Percentiles rank a stretch among this genome's conserved stretches.
phyloP scores from a whole-genome alignment of 192 early-diverging fungal species.

The Blastocladiella britannica region DNA sequence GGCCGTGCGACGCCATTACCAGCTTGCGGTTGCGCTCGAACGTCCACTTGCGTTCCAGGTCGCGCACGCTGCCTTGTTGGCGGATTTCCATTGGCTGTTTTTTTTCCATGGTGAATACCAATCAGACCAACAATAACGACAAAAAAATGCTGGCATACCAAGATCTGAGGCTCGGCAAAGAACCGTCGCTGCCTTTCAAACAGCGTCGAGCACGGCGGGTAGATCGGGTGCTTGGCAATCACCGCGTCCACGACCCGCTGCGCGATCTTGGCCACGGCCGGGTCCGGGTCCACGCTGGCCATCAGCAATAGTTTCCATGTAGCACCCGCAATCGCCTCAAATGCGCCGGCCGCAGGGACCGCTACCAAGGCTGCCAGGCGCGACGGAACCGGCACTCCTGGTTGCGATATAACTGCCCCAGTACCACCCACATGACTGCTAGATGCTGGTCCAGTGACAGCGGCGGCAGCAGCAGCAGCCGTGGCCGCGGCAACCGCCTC shows the following conservation, averaged over 20 bases:
- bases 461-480: conserved; percentile 4
- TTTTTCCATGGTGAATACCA: too few relatives aligned
- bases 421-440: conserved; percentile 14
- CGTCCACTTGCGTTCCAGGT: not conserved
- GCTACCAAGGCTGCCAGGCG: conserved; percentile 2
- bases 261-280: conserved; percentile 7
- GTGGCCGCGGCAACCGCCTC: conserved; percentile 8
- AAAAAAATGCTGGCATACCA: conserved; percentile 18
- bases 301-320: conserved; percentile 24
- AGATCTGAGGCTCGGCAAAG: conserved; percentile 74
- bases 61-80: not conserved
- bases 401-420: too few relatives aligned
- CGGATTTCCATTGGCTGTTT: not conserved
- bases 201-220: conserved; percentile 41
- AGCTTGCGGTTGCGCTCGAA: not conserved
- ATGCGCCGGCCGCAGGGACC: conserved; percentile 4
- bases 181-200: conserved; percentile 74
- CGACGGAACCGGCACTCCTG: conserved; percentile 8
- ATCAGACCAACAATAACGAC: too few relatives aligned
- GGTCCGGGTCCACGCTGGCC: conserved; percentile 48
- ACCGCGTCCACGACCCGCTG: not conserved
- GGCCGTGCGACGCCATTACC: not conserved
- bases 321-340: conserved; percentile 8
- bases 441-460: conserved; percentile 12
- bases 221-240: conserved; percentile 10